A percentile compares a stretch with the other conserved stretches of the same genome.
Conservation (phyloP, 768 basidiomycete species). For the Suillus paluster region DNA sequence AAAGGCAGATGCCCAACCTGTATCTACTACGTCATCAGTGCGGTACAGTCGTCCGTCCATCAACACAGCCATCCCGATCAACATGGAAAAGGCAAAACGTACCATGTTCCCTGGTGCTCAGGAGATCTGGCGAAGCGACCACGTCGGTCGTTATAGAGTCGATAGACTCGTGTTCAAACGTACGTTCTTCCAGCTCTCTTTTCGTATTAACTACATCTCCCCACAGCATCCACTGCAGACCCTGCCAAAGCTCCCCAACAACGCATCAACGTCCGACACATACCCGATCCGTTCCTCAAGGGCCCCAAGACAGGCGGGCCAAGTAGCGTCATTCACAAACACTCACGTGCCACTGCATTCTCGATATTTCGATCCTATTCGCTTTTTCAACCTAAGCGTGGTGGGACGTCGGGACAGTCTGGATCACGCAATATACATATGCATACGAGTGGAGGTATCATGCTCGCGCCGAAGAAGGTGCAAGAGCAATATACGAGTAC, state of each 20-base stretch:
- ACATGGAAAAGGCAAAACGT: slow-evolving; percentile 18
- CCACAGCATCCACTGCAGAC: slow-evolving; percentile 45
- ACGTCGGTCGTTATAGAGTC: slow-evolving; percentile 69
- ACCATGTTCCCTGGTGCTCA: slow-evolving; percentile 37
- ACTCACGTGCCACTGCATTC: slow-evolving; percentile 79
- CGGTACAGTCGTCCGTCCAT: slow-evolving; percentile 28
- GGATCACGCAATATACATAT: slow-evolving; percentile 24
- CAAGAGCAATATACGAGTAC: slow-evolving; percentile 82
- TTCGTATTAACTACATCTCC: slow-evolving; percentile 8
- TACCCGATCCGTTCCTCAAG: slow-evolving; percentile 52
- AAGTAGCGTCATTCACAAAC: slow-evolving; percentile 75
- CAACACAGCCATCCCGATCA: slow-evolving; percentile 16
- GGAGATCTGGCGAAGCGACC: slow-evolving; percentile 70
- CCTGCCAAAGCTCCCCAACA: slow-evolving; percentile 66
- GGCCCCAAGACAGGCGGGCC: slow-evolving; percentile 56
- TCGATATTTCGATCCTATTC: slow-evolving; percentile 72
- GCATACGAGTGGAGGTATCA: slow-evolving; percentile 45
- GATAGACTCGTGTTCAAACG: slow-evolving; percentile 44
- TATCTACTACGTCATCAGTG: slow-evolving; percentile 22
- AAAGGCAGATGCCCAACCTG: slow-evolving; percentile 40
- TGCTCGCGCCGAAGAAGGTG: slow-evolving; percentile 76
- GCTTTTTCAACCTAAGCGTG: slow-evolving; percentile 23
- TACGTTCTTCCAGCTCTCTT: slow-evolving; percentile 27
- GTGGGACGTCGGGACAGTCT: slow-evolving; percentile 14
- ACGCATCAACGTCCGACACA: slow-evolving; percentile 64